phyloP scores from a whole-genome alignment of 768 basidiomycete species.

The Amanita rubescens region DNA sequence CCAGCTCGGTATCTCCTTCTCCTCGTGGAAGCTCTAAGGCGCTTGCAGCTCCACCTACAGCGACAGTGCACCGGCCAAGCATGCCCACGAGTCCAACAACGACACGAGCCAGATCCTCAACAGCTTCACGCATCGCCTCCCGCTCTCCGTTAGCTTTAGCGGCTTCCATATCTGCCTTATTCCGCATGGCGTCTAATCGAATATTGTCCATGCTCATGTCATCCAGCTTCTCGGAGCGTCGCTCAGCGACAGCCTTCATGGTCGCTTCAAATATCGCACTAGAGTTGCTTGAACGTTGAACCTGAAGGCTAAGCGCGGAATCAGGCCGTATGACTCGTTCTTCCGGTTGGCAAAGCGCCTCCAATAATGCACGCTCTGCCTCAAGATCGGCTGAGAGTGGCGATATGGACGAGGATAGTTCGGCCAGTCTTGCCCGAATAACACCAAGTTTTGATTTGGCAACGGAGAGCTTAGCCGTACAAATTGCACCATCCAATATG shows the following conservation, averaged over 20 bases:
- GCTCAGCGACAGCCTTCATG: constrained; percentile 74
- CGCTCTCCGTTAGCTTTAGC: constrained; percentile 59
- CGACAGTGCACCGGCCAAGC: constrained; percentile 70
- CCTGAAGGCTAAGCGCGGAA: constrained; percentile 48
- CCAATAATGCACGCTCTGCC: constrained; percentile 65
- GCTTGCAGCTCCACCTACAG: constrained; percentile 52
- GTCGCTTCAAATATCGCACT: constrained; percentile 80
- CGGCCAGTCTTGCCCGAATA: constrained; percentile 53
- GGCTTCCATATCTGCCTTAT: constrained; percentile 65
- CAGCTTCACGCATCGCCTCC: constrained; percentile 53
- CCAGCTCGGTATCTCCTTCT: constrained; percentile 26
- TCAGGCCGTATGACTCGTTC: constrained; percentile 56
- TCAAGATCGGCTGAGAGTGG: constrained; percentile 50
- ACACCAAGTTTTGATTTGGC: constrained; percentile 62
- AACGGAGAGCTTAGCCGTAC: constrained; percentile 61
- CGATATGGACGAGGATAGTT: constrained; percentile 39
- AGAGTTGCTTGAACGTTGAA: constrained; percentile 68
- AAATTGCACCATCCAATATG: constrained; percentile 70
- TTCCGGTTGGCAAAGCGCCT: constrained; percentile 60
- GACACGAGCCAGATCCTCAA: constrained; percentile 57
- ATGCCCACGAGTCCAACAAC: constrained; percentile 72
- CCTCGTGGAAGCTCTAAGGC: constrained; percentile 25
- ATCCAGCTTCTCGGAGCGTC: constrained; percentile 73
- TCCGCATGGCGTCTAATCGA: constrained; percentile 58
- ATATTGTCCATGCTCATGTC: constrained; percentile 62